Evolutionary conservation across 331 rosid genomes (phyloP).

Genomic region (Cucumis variabilis): DNA sequence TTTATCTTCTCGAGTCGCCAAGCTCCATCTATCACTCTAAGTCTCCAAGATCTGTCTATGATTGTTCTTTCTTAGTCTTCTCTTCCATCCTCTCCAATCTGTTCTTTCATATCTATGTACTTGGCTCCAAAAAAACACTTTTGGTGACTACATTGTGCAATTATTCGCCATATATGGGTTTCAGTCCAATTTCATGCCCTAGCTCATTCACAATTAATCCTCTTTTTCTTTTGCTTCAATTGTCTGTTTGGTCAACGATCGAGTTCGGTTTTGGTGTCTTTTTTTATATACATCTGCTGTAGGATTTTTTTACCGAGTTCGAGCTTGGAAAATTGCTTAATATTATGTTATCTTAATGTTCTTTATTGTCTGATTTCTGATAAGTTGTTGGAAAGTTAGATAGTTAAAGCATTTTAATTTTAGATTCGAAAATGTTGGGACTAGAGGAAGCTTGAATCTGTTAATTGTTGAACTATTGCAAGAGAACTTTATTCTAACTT

Average conservation of each 20-base stretch:
- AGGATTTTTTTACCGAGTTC: background rate
- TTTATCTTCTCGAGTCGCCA: too few relatives aligned
- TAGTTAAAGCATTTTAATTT: background rate
- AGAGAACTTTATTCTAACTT: background rate
- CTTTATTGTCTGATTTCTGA: background rate
- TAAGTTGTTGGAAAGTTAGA: background rate
- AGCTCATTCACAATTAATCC: too few relatives aligned
- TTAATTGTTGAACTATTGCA: background rate
- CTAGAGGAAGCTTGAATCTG: background rate
- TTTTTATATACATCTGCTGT: background rate
- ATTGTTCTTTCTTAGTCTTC: too few relatives aligned
- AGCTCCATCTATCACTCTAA: too few relatives aligned
- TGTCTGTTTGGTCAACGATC: background rate
- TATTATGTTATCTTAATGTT: background rate
- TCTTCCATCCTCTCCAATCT: too few relatives aligned
- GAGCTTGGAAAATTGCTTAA: background rate
- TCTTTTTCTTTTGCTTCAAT: background rate
- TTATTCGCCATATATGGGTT: too few relatives aligned
- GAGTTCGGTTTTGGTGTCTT: background rate
- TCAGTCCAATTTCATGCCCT: too few relatives aligned
- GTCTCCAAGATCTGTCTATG: too few relatives aligned
- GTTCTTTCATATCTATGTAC: too few relatives aligned
- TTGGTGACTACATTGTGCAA: too few relatives aligned
- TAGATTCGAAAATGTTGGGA: background rate
- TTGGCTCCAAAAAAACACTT: too few relatives aligned